Evolutionary conservation across 768 basidiomycete genomes (phyloP).

Genomic region (Trametes gibbosa): DNA sequence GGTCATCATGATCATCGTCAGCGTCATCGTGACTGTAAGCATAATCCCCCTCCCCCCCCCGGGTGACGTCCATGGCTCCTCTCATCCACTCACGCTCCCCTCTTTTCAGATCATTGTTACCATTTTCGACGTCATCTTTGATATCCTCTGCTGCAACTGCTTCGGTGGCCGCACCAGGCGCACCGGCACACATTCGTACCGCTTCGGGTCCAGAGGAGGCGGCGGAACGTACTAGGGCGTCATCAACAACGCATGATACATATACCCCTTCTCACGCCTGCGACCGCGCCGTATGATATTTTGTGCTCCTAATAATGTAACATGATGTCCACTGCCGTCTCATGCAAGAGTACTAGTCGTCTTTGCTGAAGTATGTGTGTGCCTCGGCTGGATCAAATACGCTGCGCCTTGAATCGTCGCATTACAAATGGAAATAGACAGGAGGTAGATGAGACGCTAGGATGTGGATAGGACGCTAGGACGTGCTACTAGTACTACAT

Average conservation of each 20-base stretch:
- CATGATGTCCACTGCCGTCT: no score
- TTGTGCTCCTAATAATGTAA: no score
- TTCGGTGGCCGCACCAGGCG: slow-evolving; percentile 28
- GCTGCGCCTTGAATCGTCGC: no score
- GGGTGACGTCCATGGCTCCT: background rate
- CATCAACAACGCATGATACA: background rate
- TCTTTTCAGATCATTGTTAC: slow-evolving; percentile 54
- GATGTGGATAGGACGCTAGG: no score
- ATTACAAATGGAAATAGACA: no score
- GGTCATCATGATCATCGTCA: slow-evolving; percentile 58
- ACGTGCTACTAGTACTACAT: no score
- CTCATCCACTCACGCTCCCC: background rate
- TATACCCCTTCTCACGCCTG: background rate
- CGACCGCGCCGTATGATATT: background rate
- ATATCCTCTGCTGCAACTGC: slow-evolving; percentile 43
- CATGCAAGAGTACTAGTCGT: no score
- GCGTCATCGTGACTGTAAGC: slow-evolving; percentile 56
- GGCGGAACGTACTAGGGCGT: slow-evolving; percentile 1
- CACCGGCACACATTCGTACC: slow-evolving; percentile 27
- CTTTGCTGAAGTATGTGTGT: no score
- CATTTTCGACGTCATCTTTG: slow-evolving; percentile 60
- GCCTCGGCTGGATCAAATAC: no score
- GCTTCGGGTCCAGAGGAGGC: slow-evolving; percentile 22
- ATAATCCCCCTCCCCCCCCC: background rate
- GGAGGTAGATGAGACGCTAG: no score